Percentiles rank a stretch among this genome's conserved stretches.
Conservation (phyloP, 73 alveolate species). For the Tetrahymena malaccensis region DNA sequence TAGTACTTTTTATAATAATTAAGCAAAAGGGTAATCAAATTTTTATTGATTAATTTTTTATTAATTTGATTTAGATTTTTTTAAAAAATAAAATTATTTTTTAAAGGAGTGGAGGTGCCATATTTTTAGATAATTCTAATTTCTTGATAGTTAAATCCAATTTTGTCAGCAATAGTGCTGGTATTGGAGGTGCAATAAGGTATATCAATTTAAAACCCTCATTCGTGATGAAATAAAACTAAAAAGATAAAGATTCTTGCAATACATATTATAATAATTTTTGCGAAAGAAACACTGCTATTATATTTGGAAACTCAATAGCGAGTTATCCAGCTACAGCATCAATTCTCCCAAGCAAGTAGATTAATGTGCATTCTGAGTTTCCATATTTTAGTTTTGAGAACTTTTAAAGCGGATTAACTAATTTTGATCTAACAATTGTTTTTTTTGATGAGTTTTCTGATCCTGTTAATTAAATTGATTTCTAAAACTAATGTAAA, state of each 20-base stretch:
- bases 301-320: neutral
- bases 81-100: neutral
- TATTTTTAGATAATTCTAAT: neutral
- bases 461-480: neutral
- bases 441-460: neutral
- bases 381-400: neutral
- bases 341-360: neutral
- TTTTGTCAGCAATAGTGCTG: neutral
- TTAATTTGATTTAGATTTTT: neutral
- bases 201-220: neutral
- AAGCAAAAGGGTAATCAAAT: neutral
- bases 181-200: neutral
- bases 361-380: neutral
- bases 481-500: neutral
- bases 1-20: neutral
- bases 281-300: neutral
- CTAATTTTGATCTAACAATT: neutral
- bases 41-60: too few relatives aligned
- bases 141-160: neutral
- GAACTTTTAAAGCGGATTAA: neutral
- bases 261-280: neutral
- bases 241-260: neutral
- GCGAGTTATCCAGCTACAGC: neutral
- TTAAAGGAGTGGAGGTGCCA: neutral
- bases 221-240: neutral